Conservation (phyloP, 176 grass and related monocot species). For the Hsuehochloa calcarea region DNA sequence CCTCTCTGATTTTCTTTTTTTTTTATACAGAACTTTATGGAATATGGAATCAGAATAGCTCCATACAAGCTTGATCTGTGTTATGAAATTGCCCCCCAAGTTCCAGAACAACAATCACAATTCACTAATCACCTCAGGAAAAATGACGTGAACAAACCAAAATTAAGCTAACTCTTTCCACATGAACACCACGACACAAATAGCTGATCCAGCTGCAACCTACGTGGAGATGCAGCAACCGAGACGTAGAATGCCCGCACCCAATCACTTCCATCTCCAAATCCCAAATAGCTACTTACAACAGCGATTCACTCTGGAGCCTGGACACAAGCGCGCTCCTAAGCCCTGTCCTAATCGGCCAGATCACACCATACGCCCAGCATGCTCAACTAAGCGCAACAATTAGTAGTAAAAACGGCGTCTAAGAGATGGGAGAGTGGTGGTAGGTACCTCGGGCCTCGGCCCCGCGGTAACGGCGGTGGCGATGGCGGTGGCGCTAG, state of each 20-base stretch:
- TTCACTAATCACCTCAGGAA: background rate
- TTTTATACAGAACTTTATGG: background rate
- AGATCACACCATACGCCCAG: conserved; percentile 28
- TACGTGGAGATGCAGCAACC: background rate
- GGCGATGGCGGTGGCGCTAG: background rate
- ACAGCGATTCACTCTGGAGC: background rate
- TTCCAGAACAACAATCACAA: background rate
- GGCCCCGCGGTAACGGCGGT: background rate
- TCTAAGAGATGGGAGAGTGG: background rate
- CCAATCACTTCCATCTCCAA: background rate
- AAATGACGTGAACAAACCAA: background rate
- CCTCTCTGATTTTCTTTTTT: background rate
- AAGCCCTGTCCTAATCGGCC: background rate
- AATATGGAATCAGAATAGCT: background rate
- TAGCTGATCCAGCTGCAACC: conserved; percentile 13
- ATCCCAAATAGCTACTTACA: background rate
- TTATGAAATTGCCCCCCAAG: background rate
- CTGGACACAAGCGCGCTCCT: background rate
- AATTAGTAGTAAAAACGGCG: background rate
- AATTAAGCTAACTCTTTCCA: background rate
- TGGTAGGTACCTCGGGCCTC: conserved; percentile 53
- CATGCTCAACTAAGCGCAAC: background rate
- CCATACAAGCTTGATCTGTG: background rate
- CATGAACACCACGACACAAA: background rate
- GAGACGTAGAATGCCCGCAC: background rate